Base-by-base conservation (phyloP, 495 filamentous ascomycete species). In the Recurvomyces mirabilis region DNA sequence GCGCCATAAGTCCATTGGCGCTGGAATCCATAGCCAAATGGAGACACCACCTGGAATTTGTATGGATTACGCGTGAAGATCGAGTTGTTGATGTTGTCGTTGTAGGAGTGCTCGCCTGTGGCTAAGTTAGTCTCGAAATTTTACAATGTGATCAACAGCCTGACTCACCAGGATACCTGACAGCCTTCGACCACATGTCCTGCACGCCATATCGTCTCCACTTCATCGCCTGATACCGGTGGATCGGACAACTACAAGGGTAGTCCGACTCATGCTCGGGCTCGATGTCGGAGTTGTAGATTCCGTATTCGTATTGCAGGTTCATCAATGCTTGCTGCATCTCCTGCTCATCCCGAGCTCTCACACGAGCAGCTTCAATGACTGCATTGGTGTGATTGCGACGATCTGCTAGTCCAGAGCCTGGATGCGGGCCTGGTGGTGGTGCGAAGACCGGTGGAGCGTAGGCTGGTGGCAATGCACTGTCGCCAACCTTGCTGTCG, bases 81-180 rank as follows among this genome's bases (percentile, higher is more conserved):
- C 3, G 39, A 23, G 2, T 19, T 41, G 20, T 58, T 49, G 14
- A 49, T 34, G 28, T 46, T 51, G 35, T 69, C 64, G 45, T 63
- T 61, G 41, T 69, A 69, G 10, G 43, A 18, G 41, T 61, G 67
- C 51, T 70, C 67, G n/a, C n/a, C n/a, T n/a, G 32, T 20, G 5
- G 22, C 5, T 43, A 3, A 43, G n/a, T 11, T 9, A 18, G 41
- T n/a, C n/a, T n/a, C n/a, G n/a, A n/a, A 7, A 17, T 15, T 26
- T 13, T 18, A 18, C 17, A 14, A 22, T 43, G 38, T 38, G n/a
- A n/a, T n/a, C n/a, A n/a, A n/a, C n/a, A n/a, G n/a, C n/a, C n/a
- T n/a, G n/a, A n/a, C n/a, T n/a, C n/a, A 49, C 68, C 67, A 26
- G 68, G 66, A 49, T 69, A 71, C 55, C 69, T 68, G 18, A 71